phyloP scores from a whole-genome alignment of 768 basidiomycete species.

The Lentinula raphanica region DNA sequence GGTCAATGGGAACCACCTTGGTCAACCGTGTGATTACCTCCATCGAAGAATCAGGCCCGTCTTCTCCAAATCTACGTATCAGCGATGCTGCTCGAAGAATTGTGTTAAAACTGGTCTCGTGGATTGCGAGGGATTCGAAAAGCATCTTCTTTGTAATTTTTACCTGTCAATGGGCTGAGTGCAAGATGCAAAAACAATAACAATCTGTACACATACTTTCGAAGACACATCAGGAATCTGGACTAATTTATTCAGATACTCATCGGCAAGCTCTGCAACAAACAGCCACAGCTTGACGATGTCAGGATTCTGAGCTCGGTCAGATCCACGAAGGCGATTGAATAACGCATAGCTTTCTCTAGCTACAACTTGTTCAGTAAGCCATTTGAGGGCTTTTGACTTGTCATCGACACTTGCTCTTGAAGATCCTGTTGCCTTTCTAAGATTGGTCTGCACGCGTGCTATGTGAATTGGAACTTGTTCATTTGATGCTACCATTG shows the following conservation, averaged over 20 bases:
- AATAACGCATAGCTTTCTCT: neutral
- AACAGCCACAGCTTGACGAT: no score
- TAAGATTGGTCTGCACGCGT: no score
- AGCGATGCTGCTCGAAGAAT: neutral
- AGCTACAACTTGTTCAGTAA: neutral
- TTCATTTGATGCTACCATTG: neutral
- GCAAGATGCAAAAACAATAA: neutral
- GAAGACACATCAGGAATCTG: neutral
- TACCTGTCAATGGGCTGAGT: neutral
- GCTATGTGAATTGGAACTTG: no score
- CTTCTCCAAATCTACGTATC: neutral
- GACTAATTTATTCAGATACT: neutral
- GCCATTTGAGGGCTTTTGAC: neutral
- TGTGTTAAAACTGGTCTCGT: neutral
- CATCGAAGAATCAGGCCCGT: neutral
- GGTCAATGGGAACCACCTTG: no score
- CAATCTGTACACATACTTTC: neutral
- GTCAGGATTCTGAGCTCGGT: neutral
- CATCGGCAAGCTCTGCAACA: no score
- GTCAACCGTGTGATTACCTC: neutral
- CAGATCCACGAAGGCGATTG: neutral
- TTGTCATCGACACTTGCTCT: no score
- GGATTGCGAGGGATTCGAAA: no score
- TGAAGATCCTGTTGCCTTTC: no score
- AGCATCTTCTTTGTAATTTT: no score